A percentile compares a stretch with the other conserved stretches of the same genome.
Evolutionary conservation across 1,284 basidiomycete species (phyloP).

Genomic region (Irpex lacteus): DNA sequence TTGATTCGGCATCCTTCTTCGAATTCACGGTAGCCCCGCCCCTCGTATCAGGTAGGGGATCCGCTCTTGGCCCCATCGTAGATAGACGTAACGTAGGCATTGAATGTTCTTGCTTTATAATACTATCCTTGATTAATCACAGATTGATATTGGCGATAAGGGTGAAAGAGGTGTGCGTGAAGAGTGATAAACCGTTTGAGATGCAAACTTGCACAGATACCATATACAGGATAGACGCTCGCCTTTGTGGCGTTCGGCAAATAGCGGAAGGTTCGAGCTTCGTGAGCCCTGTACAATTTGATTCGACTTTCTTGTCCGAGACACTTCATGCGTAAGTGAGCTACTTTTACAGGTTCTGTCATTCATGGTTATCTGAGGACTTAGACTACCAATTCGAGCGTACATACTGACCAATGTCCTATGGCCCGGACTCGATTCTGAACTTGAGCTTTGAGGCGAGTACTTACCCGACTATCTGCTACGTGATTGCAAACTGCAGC

Average conservation of each 20-base stretch:
- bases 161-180: not conserved
- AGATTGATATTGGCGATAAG: not conserved
- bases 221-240: not conserved
- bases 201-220: not conserved
- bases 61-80: not conserved
- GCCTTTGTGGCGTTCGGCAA: not conserved
- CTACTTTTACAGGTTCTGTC: too few relatives aligned
- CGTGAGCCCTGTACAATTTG: not conserved
- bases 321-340: too few relatives aligned
- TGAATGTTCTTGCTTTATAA: not conserved
- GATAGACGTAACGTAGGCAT: not conserved
- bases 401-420: too few relatives aligned
- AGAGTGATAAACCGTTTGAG: not conserved
- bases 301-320: not conserved
- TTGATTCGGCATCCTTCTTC: not conserved
- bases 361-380: too few relatives aligned
- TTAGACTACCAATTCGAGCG: too few relatives aligned
- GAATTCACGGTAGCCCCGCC: not conserved
- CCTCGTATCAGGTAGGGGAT: too few relatives aligned
- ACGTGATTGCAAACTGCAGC: too few relatives aligned
- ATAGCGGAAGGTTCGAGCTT: not conserved
- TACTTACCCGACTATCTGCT: too few relatives aligned
- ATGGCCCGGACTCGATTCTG: too few relatives aligned
- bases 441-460: too few relatives aligned
- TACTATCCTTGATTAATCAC: not conserved